These are phyloP conservation scores for Cordyceps farinosa DNA, from an alignment of 2,329 filamentous ascomycete genomes.

Conservation along the genomic window DNA sequence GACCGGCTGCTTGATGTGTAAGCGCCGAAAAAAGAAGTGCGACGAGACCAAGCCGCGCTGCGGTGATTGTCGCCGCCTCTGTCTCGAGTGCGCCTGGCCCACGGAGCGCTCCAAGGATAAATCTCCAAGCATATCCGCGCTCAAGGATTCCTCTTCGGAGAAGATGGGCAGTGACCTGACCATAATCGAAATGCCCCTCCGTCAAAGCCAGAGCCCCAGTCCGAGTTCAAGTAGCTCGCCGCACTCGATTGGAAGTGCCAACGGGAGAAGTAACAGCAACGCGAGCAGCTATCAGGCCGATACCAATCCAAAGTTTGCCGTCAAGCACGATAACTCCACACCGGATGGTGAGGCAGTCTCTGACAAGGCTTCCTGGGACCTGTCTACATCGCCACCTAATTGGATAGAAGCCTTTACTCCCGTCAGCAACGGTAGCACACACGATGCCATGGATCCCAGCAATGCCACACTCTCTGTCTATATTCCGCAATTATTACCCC, in stretches of 20 bases:
- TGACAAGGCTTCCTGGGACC: slow-evolving; percentile 26
- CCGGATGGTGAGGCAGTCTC: slow-evolving; percentile 20
- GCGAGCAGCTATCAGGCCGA: slow-evolving; percentile 18
- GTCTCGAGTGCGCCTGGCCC: slow-evolving; percentile 33
- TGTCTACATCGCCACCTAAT: slow-evolving; percentile 21
- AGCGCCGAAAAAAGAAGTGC: slow-evolving; percentile 46
- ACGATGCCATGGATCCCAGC: slow-evolving; percentile 22
- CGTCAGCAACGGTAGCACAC: slow-evolving; percentile 25
- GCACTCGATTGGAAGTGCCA: slow-evolving; percentile 20
- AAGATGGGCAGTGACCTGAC: slow-evolving; percentile 1
- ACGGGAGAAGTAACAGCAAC: slow-evolving; percentile 21
- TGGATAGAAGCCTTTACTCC: slow-evolving; percentile 28
- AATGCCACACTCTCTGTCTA: slow-evolving; percentile 27
- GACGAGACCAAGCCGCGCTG: slow-evolving; percentile 43
- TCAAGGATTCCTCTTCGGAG: neutral
- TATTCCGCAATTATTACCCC: slow-evolving; percentile 29
- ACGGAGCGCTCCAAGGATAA: slow-evolving; percentile 22
- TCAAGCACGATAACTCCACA: slow-evolving; percentile 8
- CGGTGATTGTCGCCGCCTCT: slow-evolving; percentile 35
- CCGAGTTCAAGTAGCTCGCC: slow-evolving; percentile 8
- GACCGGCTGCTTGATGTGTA: slow-evolving; percentile 43
- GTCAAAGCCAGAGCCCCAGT: slow-evolving; percentile 23
- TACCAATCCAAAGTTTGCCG: neutral
- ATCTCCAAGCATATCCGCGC: neutral
- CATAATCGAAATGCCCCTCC: slow-evolving; percentile 23